A percentile compares a stretch with the other conserved stretches of the same genome.
Conservation (phyloP, 441 rosid species). For the Pelargonium cotyledonis region DNA sequence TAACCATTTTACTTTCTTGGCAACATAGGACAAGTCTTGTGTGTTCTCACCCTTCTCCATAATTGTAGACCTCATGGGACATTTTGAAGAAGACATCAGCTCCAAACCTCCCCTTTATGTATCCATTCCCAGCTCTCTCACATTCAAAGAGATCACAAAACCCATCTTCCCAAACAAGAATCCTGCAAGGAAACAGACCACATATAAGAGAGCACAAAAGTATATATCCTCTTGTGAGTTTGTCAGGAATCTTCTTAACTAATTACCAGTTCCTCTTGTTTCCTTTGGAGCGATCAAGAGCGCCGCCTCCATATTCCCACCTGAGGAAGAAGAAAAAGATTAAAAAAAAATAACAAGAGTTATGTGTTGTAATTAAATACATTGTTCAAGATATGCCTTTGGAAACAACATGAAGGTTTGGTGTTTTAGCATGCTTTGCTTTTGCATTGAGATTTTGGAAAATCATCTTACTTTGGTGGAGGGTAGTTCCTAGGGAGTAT, state of each 20-base stretch:
- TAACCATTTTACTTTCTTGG: not conserved
- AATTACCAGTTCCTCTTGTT: constrained; percentile 64
- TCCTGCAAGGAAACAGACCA: constrained; percentile 31
- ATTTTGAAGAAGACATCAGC: constrained; percentile 65
- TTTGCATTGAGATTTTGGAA: not conserved
- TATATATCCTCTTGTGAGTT: not conserved
- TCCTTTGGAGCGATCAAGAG: constrained; percentile 59
- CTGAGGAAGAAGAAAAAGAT: constrained; percentile 31
- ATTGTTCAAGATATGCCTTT: not conserved
- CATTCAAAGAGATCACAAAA: constrained; percentile 61
- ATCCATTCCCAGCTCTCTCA: constrained; percentile 39
- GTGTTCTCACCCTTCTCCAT: constrained; percentile 56
- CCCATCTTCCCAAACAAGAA: constrained; percentile 79
- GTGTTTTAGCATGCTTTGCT: too few species aligned
- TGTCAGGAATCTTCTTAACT: not conserved
- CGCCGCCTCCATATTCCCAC: constrained; percentile 65
- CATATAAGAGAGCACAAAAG: not conserved
- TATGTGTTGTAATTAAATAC: constrained; percentile 18
- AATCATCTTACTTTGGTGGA: constrained; percentile 51
- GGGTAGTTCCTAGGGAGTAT: constrained; percentile 66
- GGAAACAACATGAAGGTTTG: too few species aligned
- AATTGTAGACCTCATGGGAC: constrained; percentile 70
- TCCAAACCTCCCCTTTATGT: constrained; percentile 47
- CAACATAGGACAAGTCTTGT: not conserved
- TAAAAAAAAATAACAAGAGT: constrained; percentile 8